Conservation (phyloP, 176 grass and related monocot genomes). For the Carex cristatella region DNA sequence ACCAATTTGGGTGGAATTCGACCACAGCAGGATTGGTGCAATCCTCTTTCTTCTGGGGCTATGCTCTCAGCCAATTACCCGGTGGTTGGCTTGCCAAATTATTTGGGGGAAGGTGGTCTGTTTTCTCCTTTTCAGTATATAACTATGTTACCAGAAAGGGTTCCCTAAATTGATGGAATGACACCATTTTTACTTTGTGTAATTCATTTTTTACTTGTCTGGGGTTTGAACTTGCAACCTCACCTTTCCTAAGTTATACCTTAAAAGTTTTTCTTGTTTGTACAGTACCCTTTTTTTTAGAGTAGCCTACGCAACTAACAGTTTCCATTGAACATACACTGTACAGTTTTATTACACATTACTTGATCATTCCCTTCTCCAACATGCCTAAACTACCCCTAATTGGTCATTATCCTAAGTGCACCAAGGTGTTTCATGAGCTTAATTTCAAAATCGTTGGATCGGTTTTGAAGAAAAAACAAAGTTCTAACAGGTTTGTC, state of each 20-base stretch:
- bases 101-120: slow-evolving; percentile 98
- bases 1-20: slow-evolving; percentile 92
- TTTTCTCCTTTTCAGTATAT: slow-evolving; percentile 14
- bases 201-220: not conserved
- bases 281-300: not conserved
- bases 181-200: not conserved
- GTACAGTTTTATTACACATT: not conserved
- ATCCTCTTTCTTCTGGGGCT: slow-evolving; percentile 94
- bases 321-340: not conserved
- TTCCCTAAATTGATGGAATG: not conserved
- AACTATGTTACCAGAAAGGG: not conserved
- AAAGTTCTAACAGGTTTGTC: not conserved
- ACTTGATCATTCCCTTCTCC: not conserved
- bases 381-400: not conserved
- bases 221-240: not conserved
- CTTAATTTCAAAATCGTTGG: not conserved
- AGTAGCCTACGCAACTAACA: not conserved
- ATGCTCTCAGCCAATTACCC: slow-evolving; percentile 85
- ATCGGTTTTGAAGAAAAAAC: not conserved
- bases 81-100: slow-evolving; percentile 86
- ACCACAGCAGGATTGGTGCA: slow-evolving; percentile 94
- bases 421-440: not conserved
- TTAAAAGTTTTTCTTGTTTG: not conserved
- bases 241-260: not conserved
- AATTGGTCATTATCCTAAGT: not conserved